Percentiles rank a stretch among this genome's conserved stretches.
These are phyloP conservation scores for Tardiomyces depauwii DNA, from an alignment of 1,139 yeast species.

Conservation along the genomic window DNA sequence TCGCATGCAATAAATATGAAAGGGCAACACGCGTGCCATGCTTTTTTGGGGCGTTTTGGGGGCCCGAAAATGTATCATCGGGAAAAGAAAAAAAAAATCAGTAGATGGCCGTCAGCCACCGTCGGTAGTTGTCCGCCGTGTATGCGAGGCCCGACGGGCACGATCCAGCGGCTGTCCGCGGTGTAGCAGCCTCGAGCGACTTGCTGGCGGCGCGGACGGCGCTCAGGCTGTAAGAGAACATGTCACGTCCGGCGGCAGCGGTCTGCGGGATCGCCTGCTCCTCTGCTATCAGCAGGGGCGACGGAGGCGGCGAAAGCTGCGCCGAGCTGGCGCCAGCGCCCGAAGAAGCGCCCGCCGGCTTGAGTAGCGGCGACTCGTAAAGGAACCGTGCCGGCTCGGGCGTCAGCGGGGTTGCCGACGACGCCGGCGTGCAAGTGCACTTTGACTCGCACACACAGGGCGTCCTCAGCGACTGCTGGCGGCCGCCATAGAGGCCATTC, in stretches of 20 bases:
- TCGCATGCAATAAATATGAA: too few species aligned
- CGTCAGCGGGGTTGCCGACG: neutral
- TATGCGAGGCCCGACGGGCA: neutral
- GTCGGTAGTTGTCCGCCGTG: neutral
- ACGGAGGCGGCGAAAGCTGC: conserved; percentile 6
- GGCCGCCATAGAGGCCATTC: neutral
- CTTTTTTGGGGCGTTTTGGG: too few species aligned
- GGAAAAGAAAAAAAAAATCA: too few species aligned
- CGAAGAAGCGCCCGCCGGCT: conserved; percentile 7
- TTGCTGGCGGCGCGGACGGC: neutral
- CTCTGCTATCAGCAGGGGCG: conserved; percentile 10
- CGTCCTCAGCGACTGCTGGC: conserved; percentile 1
- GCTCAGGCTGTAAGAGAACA: neutral
- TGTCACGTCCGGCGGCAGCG: neutral
- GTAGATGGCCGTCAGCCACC: neutral
- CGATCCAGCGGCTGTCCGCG: neutral
- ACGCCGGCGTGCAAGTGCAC: conserved; percentile 2
- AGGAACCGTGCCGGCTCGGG: conserved; percentile 10
- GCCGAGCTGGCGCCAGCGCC: neutral
- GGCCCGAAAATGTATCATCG: too few species aligned
- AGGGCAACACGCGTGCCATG: too few species aligned
- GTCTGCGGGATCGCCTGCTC: neutral
- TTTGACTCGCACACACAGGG: neutral
- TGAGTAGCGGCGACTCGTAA: conserved; percentile 20
- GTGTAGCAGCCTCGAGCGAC: neutral